Percentiles rank a stretch among this genome's conserved stretches.
Conservation (phyloP, 176 grass and related monocot species). For the Luzula sylvatica region DNA sequence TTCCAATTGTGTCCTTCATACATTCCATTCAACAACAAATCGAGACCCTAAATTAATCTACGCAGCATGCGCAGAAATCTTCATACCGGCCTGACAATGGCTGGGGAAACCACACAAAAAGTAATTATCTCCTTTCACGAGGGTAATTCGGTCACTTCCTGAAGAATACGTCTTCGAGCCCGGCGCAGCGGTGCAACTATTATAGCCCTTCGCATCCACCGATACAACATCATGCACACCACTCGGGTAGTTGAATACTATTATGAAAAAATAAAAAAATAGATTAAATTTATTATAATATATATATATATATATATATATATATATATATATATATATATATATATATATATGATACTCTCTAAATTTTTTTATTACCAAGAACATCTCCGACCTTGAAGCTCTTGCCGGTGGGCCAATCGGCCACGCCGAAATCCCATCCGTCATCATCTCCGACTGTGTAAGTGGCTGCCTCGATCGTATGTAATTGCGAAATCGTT, state of each 20-base stretch:
- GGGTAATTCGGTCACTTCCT: slow-evolving; percentile 28
- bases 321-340: no score
- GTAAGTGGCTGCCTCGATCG: slow-evolving; percentile 31
- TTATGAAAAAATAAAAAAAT: no score
- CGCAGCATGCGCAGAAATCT: slow-evolving; percentile 25
- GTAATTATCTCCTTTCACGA: slow-evolving; percentile 33
- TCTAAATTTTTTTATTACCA: no score
- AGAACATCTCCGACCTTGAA: slow-evolving; percentile 57
- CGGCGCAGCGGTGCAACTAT: slow-evolving; percentile 20
- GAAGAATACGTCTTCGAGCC: slow-evolving; percentile 23
- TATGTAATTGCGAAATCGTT: slow-evolving; percentile 17
- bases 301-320: no score
- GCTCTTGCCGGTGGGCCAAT: slow-evolving; percentile 41
- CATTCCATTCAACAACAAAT: no score
- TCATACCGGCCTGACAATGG: slow-evolving; percentile 48
- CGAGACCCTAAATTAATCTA: no score
- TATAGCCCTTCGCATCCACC: no score
- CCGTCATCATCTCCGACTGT: slow-evolving; percentile 29
- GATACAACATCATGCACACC: no score
- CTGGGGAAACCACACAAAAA: slow-evolving; percentile 35
- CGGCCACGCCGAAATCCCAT: slow-evolving; percentile 37
- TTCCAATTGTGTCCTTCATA: no score
- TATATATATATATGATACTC: no score
- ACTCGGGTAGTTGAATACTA: no score
- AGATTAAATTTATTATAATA: no score